These are phyloP conservation scores for Plasmodium cynomolgi DNA, from an alignment of 169 alveolate genomes.

Conservation along the genomic window DNA sequence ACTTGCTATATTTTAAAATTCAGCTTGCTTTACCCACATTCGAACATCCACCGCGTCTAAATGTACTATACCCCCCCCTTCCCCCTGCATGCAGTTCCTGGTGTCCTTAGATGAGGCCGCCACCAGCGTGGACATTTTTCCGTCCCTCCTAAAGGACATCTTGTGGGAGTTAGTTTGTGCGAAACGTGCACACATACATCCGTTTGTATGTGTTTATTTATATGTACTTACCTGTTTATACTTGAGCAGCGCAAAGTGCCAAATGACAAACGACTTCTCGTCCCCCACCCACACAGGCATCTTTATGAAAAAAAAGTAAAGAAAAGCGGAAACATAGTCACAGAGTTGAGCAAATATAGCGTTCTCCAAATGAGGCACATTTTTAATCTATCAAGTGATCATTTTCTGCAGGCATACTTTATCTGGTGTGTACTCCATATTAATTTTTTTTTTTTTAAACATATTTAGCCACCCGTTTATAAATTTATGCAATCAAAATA, in stretches of 20 bases:
- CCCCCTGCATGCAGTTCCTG: slow-evolving; percentile 31
- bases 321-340: slow-evolving; percentile 40
- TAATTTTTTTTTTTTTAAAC: background rate
- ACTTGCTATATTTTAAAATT: background rate
- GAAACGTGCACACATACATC: background rate
- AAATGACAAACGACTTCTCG: background rate
- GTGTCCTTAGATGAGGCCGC: slow-evolving; percentile 66
- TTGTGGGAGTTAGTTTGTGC: slow-evolving; percentile 64
- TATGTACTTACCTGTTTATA: background rate
- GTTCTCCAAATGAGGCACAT: slow-evolving; percentile 68
- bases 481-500: background rate
- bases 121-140: slow-evolving; percentile 56
- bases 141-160: slow-evolving; percentile 46
- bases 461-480: background rate
- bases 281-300: slow-evolving; percentile 28
- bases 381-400: slow-evolving; percentile 68
- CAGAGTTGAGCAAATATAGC: slow-evolving; percentile 71
- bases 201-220: background rate
- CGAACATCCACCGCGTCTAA: background rate
- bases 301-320: slow-evolving; percentile 60
- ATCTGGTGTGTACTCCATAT: slow-evolving; percentile 27
- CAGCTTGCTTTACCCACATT: background rate
- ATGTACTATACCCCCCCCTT: background rate
- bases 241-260: background rate
- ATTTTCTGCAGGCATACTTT: slow-evolving; percentile 66